Conservation (phyloP, 257 asterid genomes). For the Eustoma russellianum region DNA sequence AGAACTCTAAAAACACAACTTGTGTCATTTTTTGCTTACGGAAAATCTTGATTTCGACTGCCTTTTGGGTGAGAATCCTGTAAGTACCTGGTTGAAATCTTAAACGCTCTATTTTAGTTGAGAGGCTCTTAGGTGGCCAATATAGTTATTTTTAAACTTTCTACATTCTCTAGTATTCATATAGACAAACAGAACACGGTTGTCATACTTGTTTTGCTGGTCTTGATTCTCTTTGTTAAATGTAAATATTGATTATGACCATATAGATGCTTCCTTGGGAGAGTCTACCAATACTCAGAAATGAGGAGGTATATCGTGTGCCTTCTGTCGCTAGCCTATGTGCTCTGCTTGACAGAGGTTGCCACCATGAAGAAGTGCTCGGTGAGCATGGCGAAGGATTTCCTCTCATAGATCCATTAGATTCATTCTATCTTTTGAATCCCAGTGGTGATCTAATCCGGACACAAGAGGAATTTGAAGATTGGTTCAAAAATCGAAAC, state of each 20-base stretch:
- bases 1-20: too few species aligned
- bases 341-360: slow-evolving; percentile 49
- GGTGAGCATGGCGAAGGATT: slow-evolving; percentile 22
- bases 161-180: too few species aligned
- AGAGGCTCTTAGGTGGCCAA: too few species aligned
- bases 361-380: slow-evolving; percentile 25
- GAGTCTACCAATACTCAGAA: slow-evolving; percentile 72
- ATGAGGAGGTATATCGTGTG: slow-evolving; percentile 90
- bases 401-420: slow-evolving; percentile 81
- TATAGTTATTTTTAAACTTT: too few species aligned
- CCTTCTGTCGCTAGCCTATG: slow-evolving; percentile 76
- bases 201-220: too few species aligned
- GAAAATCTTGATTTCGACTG: too few species aligned
- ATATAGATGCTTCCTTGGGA: slow-evolving; percentile 99
- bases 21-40: too few species aligned
- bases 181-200: too few species aligned
- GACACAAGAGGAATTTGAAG: slow-evolving; percentile 71
- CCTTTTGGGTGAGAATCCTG: too few species aligned
- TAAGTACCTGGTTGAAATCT: too few species aligned
- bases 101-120: too few species aligned
- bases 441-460: slow-evolving; percentile 83
- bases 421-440: slow-evolving; percentile 81
- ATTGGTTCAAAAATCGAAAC: slow-evolving; percentile 75
- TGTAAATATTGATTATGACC: neutral
- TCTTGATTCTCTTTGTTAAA: neutral